Base-by-base conservation (phyloP, 2,329 filamentous ascomycete genomes). In the Ophiostoma australiae region DNA sequence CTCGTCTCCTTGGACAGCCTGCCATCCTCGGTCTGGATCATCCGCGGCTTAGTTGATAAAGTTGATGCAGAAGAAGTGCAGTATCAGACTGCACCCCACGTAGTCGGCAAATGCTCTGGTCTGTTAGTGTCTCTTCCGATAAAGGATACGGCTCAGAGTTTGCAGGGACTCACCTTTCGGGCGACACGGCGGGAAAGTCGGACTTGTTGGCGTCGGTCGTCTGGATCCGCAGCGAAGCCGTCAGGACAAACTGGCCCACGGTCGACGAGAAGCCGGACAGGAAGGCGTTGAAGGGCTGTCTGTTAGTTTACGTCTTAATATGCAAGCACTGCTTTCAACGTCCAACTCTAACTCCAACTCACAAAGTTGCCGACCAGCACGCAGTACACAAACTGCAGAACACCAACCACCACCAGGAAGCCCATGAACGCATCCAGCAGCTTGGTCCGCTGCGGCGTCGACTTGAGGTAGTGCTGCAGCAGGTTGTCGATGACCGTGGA, bases 51-150 rank as follows among this genome's bases (percentile, higher is more conserved):
- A 99, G 86, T 99, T 99, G 84, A 99, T 98, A 81, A 99, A 99
- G 86, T 99, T 99, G 80, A 98, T 89, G 82, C 94, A 97, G 86
- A 99, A 99, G 84, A 98, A 97, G 84, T 99, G 95, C 80, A 98
- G 83, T 79, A 98, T 92, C 80, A 99, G 80, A 80, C 94, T 97
- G 79, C 94, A 95, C 76, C 97, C 92, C 73, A 99, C 86, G 79
- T 91, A 99, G 82, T 99, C 95, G 78, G 95, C 94, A 80, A 99
- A 99, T 55, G 95, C 94, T 80, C 93, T 96, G 23, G 27, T 7
- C 2, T 27, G 48, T 55, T 20, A 71, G 48, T 6, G 23, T 20
- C 37, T 39, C 8, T 31, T 8, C 37, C 35, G 5, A 52, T 41
- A 2, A 48, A 8, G 1, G 10, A 13, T 41, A 33, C 52, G 10